A percentile compares a stretch with the other conserved stretches of the same genome.
Evolutionary conservation across 768 basidiomycete genomes (phyloP).

Genomic region (Rhodosporidiobolus odoratus): DNA sequence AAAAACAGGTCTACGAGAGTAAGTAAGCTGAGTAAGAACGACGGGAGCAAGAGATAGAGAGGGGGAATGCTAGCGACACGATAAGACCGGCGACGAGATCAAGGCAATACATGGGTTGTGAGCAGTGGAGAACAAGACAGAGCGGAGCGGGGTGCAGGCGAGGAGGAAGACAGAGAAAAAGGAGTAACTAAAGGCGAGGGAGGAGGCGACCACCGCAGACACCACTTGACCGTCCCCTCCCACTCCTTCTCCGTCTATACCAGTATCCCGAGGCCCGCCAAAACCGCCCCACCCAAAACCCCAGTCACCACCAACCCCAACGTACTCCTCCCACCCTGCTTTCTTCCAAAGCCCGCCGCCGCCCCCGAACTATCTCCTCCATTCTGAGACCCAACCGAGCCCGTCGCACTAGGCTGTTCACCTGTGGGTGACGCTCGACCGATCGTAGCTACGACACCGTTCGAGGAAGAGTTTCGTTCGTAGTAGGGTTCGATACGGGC

Average conservation of each 20-base stretch:
- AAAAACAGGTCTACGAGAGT: no score
- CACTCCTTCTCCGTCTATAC: neutral
- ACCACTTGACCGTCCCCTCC: neutral
- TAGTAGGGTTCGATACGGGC: neutral
- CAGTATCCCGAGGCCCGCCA: neutral
- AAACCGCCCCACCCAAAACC: neutral
- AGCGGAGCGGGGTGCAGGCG: neutral
- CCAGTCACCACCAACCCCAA: neutral
- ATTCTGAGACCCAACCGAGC: neutral
- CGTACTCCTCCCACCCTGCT: neutral
- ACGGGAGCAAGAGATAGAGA: no score
- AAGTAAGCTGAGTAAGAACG: no score
- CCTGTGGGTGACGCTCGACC: no score
- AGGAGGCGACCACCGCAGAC: neutral
- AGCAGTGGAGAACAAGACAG: neutral
- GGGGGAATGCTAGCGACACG: no score
- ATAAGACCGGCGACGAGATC: neutral
- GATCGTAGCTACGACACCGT: conserved; percentile 28
- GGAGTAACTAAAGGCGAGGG: neutral
- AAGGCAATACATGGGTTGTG: no score
- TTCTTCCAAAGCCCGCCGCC: neutral
- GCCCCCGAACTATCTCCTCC: neutral
- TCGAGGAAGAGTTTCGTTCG: neutral
- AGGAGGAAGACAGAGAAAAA: neutral
- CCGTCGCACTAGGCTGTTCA: conserved; percentile 2